Percentiles rank a stretch among this genome's conserved stretches.
These are phyloP conservation scores for Ophiostoma montium DNA, from an alignment of 2,329 filamentous ascomycete genomes.

Conservation along the genomic window DNA sequence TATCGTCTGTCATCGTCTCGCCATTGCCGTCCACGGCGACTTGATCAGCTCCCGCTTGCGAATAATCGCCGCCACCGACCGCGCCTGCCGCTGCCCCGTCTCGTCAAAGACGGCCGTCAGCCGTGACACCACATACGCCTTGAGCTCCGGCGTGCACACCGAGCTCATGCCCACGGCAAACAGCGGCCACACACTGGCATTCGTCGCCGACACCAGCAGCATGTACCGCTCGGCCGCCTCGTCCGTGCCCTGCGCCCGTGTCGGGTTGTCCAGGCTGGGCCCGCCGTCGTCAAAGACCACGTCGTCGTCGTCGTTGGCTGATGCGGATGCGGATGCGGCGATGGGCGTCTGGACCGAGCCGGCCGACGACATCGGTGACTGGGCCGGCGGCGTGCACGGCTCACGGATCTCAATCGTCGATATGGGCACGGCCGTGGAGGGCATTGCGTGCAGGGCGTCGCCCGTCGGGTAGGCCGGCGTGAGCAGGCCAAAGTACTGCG, in stretches of 20 bases:
- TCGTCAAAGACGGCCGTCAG: conserved; percentile 30
- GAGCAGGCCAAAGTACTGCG: conserved; percentile 35
- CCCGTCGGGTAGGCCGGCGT: conserved; percentile 24
- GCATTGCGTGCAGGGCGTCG: conserved; percentile 10
- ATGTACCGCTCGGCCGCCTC: conserved; percentile 31
- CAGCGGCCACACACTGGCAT: conserved; percentile 35
- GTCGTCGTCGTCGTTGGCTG: not conserved
- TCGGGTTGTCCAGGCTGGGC: conserved; percentile 28
- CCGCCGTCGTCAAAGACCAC: conserved; percentile 15
- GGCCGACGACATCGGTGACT: conserved; percentile 9
- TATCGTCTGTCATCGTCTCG: too few relatives aligned
- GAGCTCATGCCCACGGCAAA: conserved; percentile 35
- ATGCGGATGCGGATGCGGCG: not conserved
- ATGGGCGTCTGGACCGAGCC: conserved; percentile 5
- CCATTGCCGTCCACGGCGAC: conserved; percentile 9
- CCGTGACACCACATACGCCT: conserved; percentile 30
- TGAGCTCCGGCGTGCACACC: conserved; percentile 26
- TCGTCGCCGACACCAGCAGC: conserved; percentile 33
- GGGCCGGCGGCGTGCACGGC: conserved; percentile 5
- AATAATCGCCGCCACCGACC: conserved; percentile 28
- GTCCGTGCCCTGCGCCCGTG: conserved; percentile 21
- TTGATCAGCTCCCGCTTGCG: conserved; percentile 21
- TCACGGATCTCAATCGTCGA: conserved; percentile 11
- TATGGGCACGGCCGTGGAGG: not conserved
- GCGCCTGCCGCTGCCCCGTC: conserved; percentile 31